Evolutionary conservation across 2,329 filamentous ascomycete species (phyloP).

Genomic region (Septoria petroselini): DNA sequence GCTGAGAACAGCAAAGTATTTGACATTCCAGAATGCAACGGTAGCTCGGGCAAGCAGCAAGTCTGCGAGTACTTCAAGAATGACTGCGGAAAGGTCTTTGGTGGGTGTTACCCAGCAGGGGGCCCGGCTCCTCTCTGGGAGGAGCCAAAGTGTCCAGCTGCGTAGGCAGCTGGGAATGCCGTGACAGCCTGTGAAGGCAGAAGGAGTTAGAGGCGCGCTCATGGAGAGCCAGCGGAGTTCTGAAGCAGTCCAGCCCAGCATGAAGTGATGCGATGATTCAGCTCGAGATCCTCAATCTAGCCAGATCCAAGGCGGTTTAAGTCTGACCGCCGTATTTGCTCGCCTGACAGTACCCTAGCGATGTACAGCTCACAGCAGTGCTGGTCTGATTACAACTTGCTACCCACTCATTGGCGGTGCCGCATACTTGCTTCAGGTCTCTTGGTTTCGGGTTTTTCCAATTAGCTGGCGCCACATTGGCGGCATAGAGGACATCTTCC

Average conservation of each 20-base stretch:
- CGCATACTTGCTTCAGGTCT: conserved; percentile 5
- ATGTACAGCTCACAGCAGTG: conserved; percentile 2
- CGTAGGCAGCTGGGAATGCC: too few species aligned
- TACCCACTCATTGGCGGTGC: conserved; percentile 2
- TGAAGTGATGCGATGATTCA: too few species aligned
- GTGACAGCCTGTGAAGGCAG: too few species aligned
- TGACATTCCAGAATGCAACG: conserved; percentile 14
- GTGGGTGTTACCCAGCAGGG: conserved; percentile 11
- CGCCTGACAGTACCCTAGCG: conserved; percentile 6
- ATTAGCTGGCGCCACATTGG: neutral
- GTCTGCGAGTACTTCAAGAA: conserved; percentile 13
- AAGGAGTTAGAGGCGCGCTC: too few species aligned
- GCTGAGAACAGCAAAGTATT: conserved; percentile 1
- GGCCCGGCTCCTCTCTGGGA: neutral
- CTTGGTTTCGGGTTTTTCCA: conserved; percentile 8
- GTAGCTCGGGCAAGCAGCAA: conserved; percentile 1
- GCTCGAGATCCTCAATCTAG: too few species aligned
- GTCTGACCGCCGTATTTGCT: conserved; percentile 1
- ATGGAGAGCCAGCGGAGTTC: too few species aligned
- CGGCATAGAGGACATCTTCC: conserved; percentile 8
- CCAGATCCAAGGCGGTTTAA: neutral
- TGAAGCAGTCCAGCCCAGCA: too few species aligned
- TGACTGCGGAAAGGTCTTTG: conserved; percentile 8
- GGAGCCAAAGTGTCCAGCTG: too few species aligned
- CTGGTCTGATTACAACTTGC: conserved; percentile 1